These are phyloP conservation scores for Vitis rotundifolia DNA, from an alignment of 164 flowering plant genomes.

Conservation along the genomic window DNA sequence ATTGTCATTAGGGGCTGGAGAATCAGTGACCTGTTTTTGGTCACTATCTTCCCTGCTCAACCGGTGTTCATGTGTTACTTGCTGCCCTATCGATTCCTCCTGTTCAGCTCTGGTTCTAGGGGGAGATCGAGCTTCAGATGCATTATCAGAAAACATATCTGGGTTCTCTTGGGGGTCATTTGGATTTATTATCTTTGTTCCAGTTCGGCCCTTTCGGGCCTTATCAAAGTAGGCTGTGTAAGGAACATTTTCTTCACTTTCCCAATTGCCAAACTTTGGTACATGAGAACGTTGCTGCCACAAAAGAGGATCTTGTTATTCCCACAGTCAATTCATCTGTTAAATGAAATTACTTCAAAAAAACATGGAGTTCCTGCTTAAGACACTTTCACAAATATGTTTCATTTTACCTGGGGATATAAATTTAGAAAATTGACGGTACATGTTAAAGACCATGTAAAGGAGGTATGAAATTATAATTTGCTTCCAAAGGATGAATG, in stretches of 20 bases:
- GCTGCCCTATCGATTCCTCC: conserved; percentile 25
- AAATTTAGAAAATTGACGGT: too few species aligned
- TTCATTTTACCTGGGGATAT: too few species aligned
- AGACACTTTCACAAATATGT: too few species aligned
- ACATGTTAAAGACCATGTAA: too few species aligned
- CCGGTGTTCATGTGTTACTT: conserved; percentile 23
- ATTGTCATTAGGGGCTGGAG: conserved; percentile 36
- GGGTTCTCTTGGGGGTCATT: conserved; percentile 79
- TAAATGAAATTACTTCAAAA: too few species aligned
- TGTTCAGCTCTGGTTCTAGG: conserved; percentile 24
- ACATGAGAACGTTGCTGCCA: conserved; percentile 66
- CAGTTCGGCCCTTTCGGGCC: conserved; percentile 67
- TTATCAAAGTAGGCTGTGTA: conserved; percentile 85
- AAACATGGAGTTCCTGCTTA: too few species aligned
- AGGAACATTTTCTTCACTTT: conserved; percentile 64
- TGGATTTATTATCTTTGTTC: conserved; percentile 65
- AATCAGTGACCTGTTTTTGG: conserved; percentile 27
- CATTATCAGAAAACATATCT: conserved; percentile 32
- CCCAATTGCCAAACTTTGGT: conserved; percentile 93
- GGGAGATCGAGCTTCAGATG: conserved; percentile 30
- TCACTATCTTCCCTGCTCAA: conserved; percentile 52
- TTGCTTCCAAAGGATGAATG: too few species aligned
- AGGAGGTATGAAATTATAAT: too few species aligned
- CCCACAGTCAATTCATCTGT: too few species aligned
- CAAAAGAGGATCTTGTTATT: conserved; percentile 10